Evolutionary conservation across 495 filamentous ascomycete genomes (phyloP).

Genomic region (Rhizodiscina lignyota): DNA sequence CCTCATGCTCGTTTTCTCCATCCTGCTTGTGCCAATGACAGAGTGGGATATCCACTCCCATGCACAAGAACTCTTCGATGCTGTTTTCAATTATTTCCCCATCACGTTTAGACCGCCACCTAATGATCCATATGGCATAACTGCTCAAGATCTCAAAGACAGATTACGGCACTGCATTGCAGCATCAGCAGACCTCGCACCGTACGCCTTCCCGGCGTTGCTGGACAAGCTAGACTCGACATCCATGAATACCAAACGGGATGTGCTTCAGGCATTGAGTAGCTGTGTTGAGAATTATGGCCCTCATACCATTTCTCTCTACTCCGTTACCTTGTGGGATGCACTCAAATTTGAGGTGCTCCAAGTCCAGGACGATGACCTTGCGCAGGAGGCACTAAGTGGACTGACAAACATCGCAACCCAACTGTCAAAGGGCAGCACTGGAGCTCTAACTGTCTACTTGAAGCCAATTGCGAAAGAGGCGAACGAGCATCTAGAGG

Average conservation of each 20-base stretch:
- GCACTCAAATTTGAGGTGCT: slow-evolving; percentile 63
- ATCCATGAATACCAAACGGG: slow-evolving; percentile 59
- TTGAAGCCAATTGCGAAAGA: slow-evolving; percentile 49
- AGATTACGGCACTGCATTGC: slow-evolving; percentile 55
- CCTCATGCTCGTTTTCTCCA: slow-evolving; percentile 62
- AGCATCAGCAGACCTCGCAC: slow-evolving; percentile 49
- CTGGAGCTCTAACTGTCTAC: slow-evolving; percentile 36
- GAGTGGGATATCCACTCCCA: slow-evolving; percentile 53
- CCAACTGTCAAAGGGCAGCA: slow-evolving; percentile 36
- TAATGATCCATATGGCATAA: slow-evolving; percentile 60
- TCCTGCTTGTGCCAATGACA: slow-evolving; percentile 52
- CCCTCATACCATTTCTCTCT: slow-evolving; percentile 43
- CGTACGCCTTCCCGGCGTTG: slow-evolving; percentile 50
- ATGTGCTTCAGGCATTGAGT: slow-evolving; percentile 49
- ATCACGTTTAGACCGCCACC: slow-evolving; percentile 63
- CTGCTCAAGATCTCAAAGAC: slow-evolving; percentile 53
- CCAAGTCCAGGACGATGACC: slow-evolving; percentile 53
- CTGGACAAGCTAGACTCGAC: slow-evolving; percentile 66
- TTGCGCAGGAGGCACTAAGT: slow-evolving; percentile 43
- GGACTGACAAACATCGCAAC: slow-evolving; percentile 37
- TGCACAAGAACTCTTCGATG: slow-evolving; percentile 48
- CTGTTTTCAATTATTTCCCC: slow-evolving; percentile 65
- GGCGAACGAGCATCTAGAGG: slow-evolving; percentile 53
- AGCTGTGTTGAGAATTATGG: slow-evolving; percentile 46
- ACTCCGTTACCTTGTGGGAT: slow-evolving; percentile 56